A percentile compares a stretch with the other conserved stretches of the same genome.
These are phyloP conservation scores for Coleophoma crateriformis DNA, from an alignment of 2,329 filamentous ascomycete species.

Conservation along the genomic window DNA sequence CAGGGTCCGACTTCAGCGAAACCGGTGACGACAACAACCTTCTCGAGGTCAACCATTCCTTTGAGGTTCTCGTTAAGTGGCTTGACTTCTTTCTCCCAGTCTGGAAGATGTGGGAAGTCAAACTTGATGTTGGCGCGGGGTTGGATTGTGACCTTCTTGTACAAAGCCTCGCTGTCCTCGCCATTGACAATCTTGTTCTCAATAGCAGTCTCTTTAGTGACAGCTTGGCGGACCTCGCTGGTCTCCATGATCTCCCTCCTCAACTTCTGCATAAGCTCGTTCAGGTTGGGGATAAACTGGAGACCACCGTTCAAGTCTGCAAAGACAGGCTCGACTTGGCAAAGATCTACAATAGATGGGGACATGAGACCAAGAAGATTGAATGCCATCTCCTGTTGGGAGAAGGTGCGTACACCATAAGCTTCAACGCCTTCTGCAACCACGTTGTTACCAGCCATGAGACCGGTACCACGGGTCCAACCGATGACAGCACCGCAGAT, in stretches of 20 bases:
- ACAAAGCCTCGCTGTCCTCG: slow-evolving; percentile 83
- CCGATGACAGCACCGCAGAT: slow-evolving; percentile 98
- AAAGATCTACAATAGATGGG: slow-evolving; percentile 87
- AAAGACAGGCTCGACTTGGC: slow-evolving; percentile 92
- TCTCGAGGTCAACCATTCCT: slow-evolving; percentile 98
- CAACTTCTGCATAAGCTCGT: slow-evolving; percentile 87
- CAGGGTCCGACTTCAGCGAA: slow-evolving; percentile 95
- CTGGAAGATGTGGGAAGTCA: slow-evolving; percentile 82
- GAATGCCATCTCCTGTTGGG: slow-evolving; percentile 99
- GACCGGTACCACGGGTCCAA: slow-evolving; percentile 96
- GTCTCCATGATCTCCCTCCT: slow-evolving; percentile 94
- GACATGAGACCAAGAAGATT: slow-evolving; percentile 96
- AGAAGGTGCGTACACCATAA: slow-evolving; percentile 96
- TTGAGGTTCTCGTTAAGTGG: slow-evolving; percentile 84
- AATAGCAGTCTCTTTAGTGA: slow-evolving; percentile 90
- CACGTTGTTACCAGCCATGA: slow-evolving; percentile 97
- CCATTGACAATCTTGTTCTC: slow-evolving; percentile 98
- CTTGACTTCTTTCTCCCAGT: slow-evolving; percentile 88
- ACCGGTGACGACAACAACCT: slow-evolving; percentile 94
- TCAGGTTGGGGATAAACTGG: slow-evolving; percentile 94
- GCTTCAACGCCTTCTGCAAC: slow-evolving; percentile 96
- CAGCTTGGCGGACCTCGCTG: slow-evolving; percentile 86
- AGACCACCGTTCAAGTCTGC: slow-evolving; percentile 96
- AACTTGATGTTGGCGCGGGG: slow-evolving; percentile 98
- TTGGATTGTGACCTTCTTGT: slow-evolving; percentile 90